phyloP scores from a whole-genome alignment of 257 asterid species.

The Fraxinus cuspidata region DNA sequence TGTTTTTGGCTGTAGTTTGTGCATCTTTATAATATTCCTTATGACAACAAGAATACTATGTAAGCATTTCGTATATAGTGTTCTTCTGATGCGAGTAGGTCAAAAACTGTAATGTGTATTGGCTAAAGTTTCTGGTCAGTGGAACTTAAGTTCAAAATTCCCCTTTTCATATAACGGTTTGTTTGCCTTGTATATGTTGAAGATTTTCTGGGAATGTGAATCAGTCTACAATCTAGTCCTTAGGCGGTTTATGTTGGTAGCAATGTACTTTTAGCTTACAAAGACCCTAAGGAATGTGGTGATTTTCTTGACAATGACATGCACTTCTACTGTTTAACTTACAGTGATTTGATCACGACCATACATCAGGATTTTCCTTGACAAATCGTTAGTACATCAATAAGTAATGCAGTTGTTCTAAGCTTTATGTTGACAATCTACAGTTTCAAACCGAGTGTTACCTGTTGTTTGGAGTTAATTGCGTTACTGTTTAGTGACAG shows the following conservation, averaged over 20 bases:
- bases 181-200: background rate
- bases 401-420: background rate
- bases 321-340: background rate
- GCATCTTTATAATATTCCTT: background rate
- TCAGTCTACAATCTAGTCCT: background rate
- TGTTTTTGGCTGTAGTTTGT: background rate
- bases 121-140: background rate
- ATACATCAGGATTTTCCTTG: background rate
- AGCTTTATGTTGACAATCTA: background rate
- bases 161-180: background rate
- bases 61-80: background rate
- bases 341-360: background rate
- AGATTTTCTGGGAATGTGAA: background rate
- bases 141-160: background rate
- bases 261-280: background rate
- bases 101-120: background rate
- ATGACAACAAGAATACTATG: background rate
- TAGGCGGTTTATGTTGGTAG: background rate
- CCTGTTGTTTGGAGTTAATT: background rate
- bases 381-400: background rate
- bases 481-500: background rate
- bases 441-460: background rate
- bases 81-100: background rate
- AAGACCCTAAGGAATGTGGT: background rate
- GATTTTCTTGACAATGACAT: background rate